A percentile compares a stretch with the other conserved stretches of the same genome.
phyloP scores from a whole-genome alignment of 306 rosid species.

The Cucumis hystrix region DNA sequence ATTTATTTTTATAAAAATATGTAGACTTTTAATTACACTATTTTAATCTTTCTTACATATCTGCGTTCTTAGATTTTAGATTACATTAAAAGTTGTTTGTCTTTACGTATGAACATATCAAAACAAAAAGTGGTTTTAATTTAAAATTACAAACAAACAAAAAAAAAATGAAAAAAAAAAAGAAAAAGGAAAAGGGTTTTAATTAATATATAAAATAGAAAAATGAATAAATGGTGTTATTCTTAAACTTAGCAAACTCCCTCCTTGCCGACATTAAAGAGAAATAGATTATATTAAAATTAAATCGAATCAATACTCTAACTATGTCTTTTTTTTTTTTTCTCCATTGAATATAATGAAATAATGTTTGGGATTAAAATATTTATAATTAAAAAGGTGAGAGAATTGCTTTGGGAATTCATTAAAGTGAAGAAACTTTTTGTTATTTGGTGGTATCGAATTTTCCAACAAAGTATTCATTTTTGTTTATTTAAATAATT shows the following conservation, averaged over 20 bases:
- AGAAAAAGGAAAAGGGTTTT: background rate
- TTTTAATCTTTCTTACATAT: background rate
- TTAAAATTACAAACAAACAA: background rate
- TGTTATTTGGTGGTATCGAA: background rate
- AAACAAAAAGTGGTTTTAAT: background rate
- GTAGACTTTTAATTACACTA: background rate
- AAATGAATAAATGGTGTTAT: background rate
- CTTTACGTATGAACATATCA: background rate
- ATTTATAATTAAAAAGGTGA: background rate
- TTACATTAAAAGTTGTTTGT: background rate
- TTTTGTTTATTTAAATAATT: too few relatives aligned
- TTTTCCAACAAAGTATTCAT: background rate
- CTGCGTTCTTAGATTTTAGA: background rate
- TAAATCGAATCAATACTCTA: background rate
- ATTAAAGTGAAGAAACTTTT: background rate
- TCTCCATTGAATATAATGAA: background rate
- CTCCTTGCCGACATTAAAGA: slow-evolving; percentile 1
- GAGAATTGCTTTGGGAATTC: background rate
- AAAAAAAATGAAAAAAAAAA: background rate
- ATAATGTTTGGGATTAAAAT: background rate
- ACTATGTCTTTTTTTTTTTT: background rate
- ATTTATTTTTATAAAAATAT: background rate
- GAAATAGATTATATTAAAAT: background rate
- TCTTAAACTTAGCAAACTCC: background rate
- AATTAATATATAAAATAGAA: background rate